Evolutionary conservation across 176 grass and related monocot species (phyloP).

Genomic region (Neostapfia colusana): DNA sequence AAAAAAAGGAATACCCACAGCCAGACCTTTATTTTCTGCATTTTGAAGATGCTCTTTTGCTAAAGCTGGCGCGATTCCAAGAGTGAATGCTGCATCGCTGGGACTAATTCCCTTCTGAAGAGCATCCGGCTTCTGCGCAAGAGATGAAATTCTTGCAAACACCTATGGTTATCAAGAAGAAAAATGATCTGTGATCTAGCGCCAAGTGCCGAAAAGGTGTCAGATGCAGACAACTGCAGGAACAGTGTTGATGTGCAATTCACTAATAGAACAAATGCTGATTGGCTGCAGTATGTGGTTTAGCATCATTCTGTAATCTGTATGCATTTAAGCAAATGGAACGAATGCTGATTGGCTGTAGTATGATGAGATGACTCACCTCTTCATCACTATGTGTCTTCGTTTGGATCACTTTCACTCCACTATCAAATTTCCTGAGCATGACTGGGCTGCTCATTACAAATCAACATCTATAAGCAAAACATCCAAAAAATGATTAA

Average conservation of each 20-base stretch:
- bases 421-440: conserved; percentile 98
- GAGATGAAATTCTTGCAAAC: conserved; percentile 78
- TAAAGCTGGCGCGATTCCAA: conserved; percentile 95
- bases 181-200: background rate
- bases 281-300: conserved; percentile 22
- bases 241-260: background rate
- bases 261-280: conserved; percentile 11
- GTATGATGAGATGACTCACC: conserved; percentile 47
- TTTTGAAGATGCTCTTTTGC: conserved; percentile 92
- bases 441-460: conserved; percentile 73
- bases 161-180: conserved; percentile 50
- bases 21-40: conserved; percentile 91
- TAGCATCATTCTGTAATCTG: conserved; percentile 7
- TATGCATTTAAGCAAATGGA: conserved; percentile 16
- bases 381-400: conserved; percentile 97
- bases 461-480: conserved; percentile 74
- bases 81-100: conserved; percentile 89
- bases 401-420: conserved; percentile 97
- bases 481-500: conserved; percentile 53
- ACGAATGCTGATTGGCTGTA: background rate
- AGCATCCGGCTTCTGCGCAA: conserved; percentile 75
- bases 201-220: conserved; percentile 19
- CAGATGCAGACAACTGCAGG: background rate
- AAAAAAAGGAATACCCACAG: conserved; percentile 5
- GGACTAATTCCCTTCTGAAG: conserved; percentile 90